A percentile compares a stretch with the other conserved stretches of the same genome.
Evolutionary conservation across 2,329 filamentous ascomycete genomes (phyloP).

Genomic region (Trichoderma atrobrunneum): DNA sequence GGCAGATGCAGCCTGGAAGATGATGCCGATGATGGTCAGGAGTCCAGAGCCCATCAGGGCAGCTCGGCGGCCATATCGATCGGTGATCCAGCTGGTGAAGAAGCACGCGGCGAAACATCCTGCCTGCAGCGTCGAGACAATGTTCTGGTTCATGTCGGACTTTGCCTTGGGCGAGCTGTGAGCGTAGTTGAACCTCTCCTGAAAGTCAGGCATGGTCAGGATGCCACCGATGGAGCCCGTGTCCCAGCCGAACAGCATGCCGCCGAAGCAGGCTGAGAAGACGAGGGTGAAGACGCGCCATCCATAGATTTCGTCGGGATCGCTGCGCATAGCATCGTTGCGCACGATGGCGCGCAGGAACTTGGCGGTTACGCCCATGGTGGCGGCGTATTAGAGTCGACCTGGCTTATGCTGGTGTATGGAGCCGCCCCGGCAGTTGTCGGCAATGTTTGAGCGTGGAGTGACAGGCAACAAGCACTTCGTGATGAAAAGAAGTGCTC

Average conservation of each 20-base stretch:
- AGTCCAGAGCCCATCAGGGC: conserved; percentile 56
- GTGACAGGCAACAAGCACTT: background rate
- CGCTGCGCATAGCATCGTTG: conserved; percentile 68
- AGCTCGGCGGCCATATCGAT: conserved; percentile 53
- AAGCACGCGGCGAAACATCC: conserved; percentile 66
- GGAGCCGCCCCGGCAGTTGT: background rate
- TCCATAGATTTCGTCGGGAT: conserved; percentile 66
- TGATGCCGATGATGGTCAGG: conserved; percentile 58
- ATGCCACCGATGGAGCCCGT: conserved; percentile 68
- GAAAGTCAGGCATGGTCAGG: conserved; percentile 57
- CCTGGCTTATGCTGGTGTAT: background rate
- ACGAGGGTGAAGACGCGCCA: conserved; percentile 66
- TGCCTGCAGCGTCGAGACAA: conserved; percentile 68
- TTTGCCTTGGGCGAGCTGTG: conserved; percentile 28
- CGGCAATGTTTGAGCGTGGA: background rate
- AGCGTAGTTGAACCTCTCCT: conserved; percentile 41
- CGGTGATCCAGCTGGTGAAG: conserved; percentile 51
- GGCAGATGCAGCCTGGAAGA: conserved; percentile 61
- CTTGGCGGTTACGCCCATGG: conserved; percentile 40
- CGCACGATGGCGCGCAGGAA: conserved; percentile 57
- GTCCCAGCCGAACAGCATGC: conserved; percentile 51
- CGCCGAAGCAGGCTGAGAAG: conserved; percentile 65
- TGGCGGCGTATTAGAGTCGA: background rate
- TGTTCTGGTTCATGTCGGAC: conserved; percentile 60
- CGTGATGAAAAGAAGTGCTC: background rate